Conservation (phyloP, 331 rosid species). For the Malus hybrid region DNA sequence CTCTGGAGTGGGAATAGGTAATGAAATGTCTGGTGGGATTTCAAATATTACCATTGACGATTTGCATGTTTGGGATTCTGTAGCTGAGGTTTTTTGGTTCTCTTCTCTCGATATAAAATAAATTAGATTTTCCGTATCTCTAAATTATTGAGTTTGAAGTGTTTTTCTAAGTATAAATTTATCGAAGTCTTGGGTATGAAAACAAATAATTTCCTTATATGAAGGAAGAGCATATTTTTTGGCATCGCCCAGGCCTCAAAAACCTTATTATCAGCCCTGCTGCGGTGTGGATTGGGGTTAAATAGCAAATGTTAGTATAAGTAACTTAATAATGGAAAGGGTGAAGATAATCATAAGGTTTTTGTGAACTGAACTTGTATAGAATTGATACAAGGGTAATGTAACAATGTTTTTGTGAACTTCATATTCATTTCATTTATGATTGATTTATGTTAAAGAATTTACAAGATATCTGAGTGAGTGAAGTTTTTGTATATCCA, state of each 20-base stretch:
- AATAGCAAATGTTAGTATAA: conserved; percentile 47
- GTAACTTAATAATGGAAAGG: conserved; percentile 61
- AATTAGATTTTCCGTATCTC: too few relatives aligned
- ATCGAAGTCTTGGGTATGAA: too few relatives aligned
- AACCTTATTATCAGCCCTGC: too few relatives aligned
- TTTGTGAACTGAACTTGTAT: background rate
- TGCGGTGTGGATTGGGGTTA: conserved; percentile 77
- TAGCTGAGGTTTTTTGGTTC: conserved; percentile 41
- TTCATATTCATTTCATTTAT: background rate
- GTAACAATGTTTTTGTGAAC: background rate
- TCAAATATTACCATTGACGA: conserved; percentile 63
- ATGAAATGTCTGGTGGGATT: conserved; percentile 95
- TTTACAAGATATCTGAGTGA: background rate
- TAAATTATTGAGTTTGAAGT: too few relatives aligned
- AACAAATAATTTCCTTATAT: too few relatives aligned
- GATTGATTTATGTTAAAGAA: background rate
- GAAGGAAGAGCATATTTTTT: too few relatives aligned
- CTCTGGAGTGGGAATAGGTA: conserved; percentile 93
- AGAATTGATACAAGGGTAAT: background rate
- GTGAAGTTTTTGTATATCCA: background rate
- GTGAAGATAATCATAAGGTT: conserved; percentile 78
- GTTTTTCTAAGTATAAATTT: too few relatives aligned
- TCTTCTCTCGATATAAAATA: too few relatives aligned
- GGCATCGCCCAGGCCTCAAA: too few relatives aligned
- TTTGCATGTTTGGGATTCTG: conserved; percentile 84